Base-by-base conservation (phyloP, 352 stramenopile genomes). In the Phytophthora ramorum region DNA sequence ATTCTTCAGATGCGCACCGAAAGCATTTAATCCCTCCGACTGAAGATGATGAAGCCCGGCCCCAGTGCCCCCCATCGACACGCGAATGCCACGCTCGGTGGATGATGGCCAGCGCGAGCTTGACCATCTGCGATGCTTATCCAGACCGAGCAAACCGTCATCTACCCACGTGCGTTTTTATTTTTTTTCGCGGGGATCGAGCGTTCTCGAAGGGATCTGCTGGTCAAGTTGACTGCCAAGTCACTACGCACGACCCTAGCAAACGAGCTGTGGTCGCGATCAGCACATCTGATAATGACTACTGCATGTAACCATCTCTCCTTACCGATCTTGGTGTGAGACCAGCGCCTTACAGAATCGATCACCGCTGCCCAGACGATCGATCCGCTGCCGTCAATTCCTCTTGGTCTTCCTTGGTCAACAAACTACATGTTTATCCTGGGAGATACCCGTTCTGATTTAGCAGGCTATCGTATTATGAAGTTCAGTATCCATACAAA, bases 191-290 rank as follows among this genome's bases (percentile, higher is more conserved):
- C n/a, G n/a, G 22, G 12, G 16, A 61, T 38, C 41, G 54, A 53
- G 54, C 20, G 30, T 47, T 62, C 43, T 62, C 51, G 43, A 47
- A 62, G 44, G 34, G 32, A 44, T 58, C 58, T 64, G 57, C 45
- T n/a, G 28, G 28, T 26, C 53, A 32, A n/a, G n/a, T 50, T 38
- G 24, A 28, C n/a, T 22, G 17, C 30, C 13, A 1, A n/a, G n/a
- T n/a, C n/a, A n/a, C n/a, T n/a, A n/a, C n/a, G n/a, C n/a, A n/a
- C n/a, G n/a, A n/a, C n/a, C n/a, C n/a, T n/a, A 12, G 4, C 10
- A n/a, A 40, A n/a, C 26, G 26, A 52, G 46, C 46, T 52, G 46
- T 26, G 43, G 5, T n/a, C 19, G 19, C 7, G 43, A 53, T 53
- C 26, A 53, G 46, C 46, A 53, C 43, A 53, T 19, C 22, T n/a